Conservation (phyloP, 2,329 filamentous ascomycete species). For the Fusarium globosum region DNA sequence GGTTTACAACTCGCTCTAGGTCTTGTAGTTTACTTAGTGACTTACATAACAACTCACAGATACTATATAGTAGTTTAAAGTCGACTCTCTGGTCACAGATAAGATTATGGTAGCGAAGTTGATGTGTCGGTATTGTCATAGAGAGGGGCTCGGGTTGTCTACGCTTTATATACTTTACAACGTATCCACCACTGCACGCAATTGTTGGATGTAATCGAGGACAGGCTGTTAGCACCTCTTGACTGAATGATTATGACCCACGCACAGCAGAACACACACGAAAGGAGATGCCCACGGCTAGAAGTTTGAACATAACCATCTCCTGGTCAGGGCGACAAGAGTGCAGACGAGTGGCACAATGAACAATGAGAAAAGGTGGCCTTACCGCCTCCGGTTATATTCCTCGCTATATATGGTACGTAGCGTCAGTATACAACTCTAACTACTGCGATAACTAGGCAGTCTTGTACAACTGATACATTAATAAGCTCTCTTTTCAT, state of each 20-base stretch:
- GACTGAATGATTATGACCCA: fast-evolving
- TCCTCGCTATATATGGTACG: too few relatives aligned
- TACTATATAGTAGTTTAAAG: fast-evolving
- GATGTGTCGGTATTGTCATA: not conserved
- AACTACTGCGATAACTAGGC: too few relatives aligned
- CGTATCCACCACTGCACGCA: fast-evolving
- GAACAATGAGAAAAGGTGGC: not conserved
- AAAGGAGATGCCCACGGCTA: not conserved
- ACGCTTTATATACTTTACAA: not conserved
- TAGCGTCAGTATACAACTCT: not conserved
- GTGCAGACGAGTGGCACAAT: not conserved
- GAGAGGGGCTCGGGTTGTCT: too few relatives aligned
- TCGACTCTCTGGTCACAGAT: fast-evolving
- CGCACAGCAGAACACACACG: not conserved
- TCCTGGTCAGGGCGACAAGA: not conserved
- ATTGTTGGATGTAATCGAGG: fast-evolving
- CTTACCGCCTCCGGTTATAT: fast-evolving
- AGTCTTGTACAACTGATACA: not conserved
- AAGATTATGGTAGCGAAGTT: fast-evolving
- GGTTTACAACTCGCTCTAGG: fast-evolving
- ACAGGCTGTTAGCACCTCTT: fast-evolving
- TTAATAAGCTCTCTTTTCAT: too few relatives aligned
- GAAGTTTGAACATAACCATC: not conserved
- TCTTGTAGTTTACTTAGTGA: fast-evolving
- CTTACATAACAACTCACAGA: fast-evolving